Conservation (phyloP, 148 eudicot species). For the Bassia scoparia region DNA sequence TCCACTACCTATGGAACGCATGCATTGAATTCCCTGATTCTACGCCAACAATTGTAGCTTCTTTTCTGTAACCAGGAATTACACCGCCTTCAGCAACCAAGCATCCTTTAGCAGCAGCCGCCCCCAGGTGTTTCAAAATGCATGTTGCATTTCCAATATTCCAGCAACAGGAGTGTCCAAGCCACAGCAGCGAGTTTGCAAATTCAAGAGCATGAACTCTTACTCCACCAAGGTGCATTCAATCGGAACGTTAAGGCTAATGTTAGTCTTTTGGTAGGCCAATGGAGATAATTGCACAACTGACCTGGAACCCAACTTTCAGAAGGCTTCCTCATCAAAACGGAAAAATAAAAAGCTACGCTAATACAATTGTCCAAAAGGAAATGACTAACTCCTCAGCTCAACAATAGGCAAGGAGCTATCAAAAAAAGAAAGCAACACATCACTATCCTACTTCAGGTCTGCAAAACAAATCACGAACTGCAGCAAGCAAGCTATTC, state of each 20-base stretch:
- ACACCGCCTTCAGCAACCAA: slow-evolving; percentile 95
- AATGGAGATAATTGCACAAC: slow-evolving; percentile 83
- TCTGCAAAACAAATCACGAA: slow-evolving; percentile 85
- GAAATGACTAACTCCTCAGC: background rate
- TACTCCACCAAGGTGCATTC: slow-evolving; percentile 99
- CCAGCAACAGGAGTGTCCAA: slow-evolving; percentile 46
- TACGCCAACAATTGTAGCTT: slow-evolving; percentile 97
- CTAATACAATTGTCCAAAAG: background rate
- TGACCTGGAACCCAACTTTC: slow-evolving; percentile 64
- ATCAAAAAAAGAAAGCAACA: slow-evolving; percentile 35
- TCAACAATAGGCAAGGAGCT: background rate
- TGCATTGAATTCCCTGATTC: slow-evolving; percentile 97
- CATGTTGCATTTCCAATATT: slow-evolving; percentile 69
- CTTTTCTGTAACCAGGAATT: slow-evolving; percentile 93
- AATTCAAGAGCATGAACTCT: slow-evolving; percentile 50
- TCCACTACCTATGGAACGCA: slow-evolving; percentile 82
- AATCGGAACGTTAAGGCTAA: slow-evolving; percentile 98
- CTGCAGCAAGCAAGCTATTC: slow-evolving; percentile 98
- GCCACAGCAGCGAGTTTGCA: slow-evolving; percentile 42
- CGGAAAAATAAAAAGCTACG: slow-evolving; percentile 6
- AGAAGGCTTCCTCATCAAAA: slow-evolving; percentile 20
- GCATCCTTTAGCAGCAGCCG: slow-evolving; percentile 98
- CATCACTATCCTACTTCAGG: slow-evolving; percentile 86
- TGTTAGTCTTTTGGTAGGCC: slow-evolving; percentile 79
- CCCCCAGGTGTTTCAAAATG: slow-evolving; percentile 90